Evolutionary conservation across 2,329 filamentous ascomycete genomes (phyloP), one percentile per base, ranked within the genome.

Genomic region (Thermoascus crustaceus): DNA sequence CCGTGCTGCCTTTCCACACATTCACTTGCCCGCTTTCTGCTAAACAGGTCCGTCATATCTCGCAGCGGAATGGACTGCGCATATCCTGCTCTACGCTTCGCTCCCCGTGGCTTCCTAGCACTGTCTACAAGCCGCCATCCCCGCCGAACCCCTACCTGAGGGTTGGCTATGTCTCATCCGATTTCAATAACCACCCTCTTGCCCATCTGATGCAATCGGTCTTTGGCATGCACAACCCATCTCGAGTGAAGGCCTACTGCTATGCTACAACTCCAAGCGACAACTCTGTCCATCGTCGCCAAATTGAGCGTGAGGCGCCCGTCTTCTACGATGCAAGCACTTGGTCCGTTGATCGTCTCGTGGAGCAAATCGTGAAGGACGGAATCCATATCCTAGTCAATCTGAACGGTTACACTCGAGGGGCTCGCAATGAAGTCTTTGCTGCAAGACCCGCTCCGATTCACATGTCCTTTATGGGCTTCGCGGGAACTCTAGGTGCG

Each of bases 391-490:
- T 98, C 26, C 72, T 98, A 13, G 79, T 98, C 50, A 98, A 98
- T 45, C 72, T 98, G n/a, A 98, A 98, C 51, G 91, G 91, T 7
- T 98, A 98, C 58, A 98, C 91, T 0, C 76, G 91, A 35, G 91
- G 91, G 19, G 91, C 91, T n/a, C 78, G 88, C 16, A 98, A 98
- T 49, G 91, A 98, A 55, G 82, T 98, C 3, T 98, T 98, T 58
- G 91, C 91, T 14, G 91, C 91, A 14, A 78, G 93, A 17, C 86
- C 91, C 10, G 87, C 88, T 2, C 91, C 91, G 0, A 86, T 98
- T 27, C 91, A 98, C 47, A 98, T 98, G 91, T 94, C 91, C 0
- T 98, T 98, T 53, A 98, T 98, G 91, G 91, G 91, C 0, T 98
- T 98, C 56, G 91, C 91, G 0, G 91, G 91, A 7, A 95, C 89